These are phyloP conservation scores for Epichloe coenophiala DNA, from an alignment of 2,329 filamentous ascomycete genomes.

Conservation along the genomic window DNA sequence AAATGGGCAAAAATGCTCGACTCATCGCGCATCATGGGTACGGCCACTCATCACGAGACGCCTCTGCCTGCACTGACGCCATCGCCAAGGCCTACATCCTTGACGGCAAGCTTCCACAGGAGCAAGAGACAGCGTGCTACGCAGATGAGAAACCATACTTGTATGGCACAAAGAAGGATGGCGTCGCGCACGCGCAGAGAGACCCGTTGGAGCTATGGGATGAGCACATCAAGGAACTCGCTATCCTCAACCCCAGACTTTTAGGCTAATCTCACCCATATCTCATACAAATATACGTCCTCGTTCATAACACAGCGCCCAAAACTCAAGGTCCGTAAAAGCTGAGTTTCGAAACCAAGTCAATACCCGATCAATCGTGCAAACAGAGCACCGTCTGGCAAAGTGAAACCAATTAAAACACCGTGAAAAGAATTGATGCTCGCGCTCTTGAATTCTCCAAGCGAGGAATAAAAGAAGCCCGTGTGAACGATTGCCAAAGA, in stretches of 20 bases:
- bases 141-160: constrained; percentile 35
- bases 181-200: neutral
- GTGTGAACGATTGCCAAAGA: no score
- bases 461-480: no score
- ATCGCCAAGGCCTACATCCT: constrained; percentile 28
- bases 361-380: no score
- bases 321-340: no score
- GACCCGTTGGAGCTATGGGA: constrained; percentile 9
- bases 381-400: no score
- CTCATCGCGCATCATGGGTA: constrained; percentile 36
- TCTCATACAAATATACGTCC: neutral
- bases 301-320: no score
- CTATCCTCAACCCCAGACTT: constrained; percentile 5
- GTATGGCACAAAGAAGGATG: constrained; percentile 18
- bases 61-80: constrained; percentile 30
- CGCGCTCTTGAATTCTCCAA: no score
- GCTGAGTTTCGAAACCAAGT: no score
- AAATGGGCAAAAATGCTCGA: constrained; percentile 35
- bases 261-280: neutral
- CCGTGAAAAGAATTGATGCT: no score
- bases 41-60: constrained; percentile 32
- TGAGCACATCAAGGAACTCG: constrained; percentile 9
- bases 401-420: no score
- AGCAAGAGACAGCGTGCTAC: constrained; percentile 31
- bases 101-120: constrained; percentile 25